Evolutionary conservation across 805 yeast genomes (phyloP), one percentile per base, ranked within the genome.

Genomic region (Metschnikowia vanudenii): DNA sequence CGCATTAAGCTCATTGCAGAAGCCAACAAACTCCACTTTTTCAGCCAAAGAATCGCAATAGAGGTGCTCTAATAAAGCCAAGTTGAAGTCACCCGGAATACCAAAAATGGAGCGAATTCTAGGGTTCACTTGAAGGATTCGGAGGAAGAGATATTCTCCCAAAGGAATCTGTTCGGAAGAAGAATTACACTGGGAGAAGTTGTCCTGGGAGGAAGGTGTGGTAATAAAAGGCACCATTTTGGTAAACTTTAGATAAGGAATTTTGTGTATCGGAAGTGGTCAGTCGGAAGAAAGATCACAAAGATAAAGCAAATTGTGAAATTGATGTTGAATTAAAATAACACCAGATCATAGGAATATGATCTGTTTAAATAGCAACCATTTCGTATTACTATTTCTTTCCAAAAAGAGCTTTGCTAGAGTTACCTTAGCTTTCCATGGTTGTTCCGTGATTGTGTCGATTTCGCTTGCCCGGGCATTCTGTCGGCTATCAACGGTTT

Each of bases 1-100:
- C 3, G 94, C 84, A 60, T 90, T 91, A 53, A 90, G 74, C 68
- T 90, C 97, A 61, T 90, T 90, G 69, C 96, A 88, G 49, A 82
- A 80, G 20, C 96, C 96, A 39, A 86, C 73, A 88, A 95, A 89
- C 67, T 54, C 85, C 8, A 68, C 61, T 8, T 70, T 71, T 60
- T 32, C 74, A 67, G 74, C 43, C n/a, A 68, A 56, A 7, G 63
- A 49, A 4, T 61, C 62, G 9, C 77, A 66, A 57, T 86, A 83
- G 38, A 85, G 61, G 58, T 84, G 80, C 62, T 88, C 96, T 56
- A 88, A 68, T 20, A 88, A 67, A 5, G 76, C 74, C 52, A 85
- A 65, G 62, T 85, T 84, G 67, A 82, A 85, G 57, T 85, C 91
- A 28, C 92, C 94, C 1, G 92, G 91, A 19, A 85, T 88, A 41